Evolutionary conservation across 179 eudicot genomes (phyloP).

Genomic region (Corrigiola litoralis): DNA sequence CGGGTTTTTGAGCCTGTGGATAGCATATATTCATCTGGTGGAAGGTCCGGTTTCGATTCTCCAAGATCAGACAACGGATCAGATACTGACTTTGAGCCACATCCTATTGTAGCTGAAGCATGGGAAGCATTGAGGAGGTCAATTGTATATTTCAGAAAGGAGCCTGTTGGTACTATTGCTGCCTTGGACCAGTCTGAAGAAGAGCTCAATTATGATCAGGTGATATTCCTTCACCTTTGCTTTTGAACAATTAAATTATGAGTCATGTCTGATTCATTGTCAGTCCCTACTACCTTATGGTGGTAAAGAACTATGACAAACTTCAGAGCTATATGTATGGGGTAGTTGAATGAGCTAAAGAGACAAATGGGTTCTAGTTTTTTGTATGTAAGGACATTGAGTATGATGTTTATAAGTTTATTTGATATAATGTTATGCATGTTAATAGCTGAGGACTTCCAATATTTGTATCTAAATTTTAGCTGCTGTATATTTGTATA

Average conservation of each 20-base stretch:
- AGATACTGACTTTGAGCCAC: constrained; percentile 49
- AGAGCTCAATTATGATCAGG: constrained; percentile 86
- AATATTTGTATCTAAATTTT: too few species aligned
- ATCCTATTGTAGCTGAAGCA: constrained; percentile 67
- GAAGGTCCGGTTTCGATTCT: constrained; percentile 52
- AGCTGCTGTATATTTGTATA: too few species aligned
- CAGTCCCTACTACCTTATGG: neutral
- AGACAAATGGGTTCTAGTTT: too few species aligned
- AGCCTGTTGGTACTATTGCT: constrained; percentile 80
- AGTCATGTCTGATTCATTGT: neutral
- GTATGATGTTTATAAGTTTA: too few species aligned
- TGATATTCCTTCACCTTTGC: constrained; percentile 10
- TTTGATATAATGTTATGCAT: too few species aligned
- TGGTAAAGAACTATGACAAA: too few species aligned
- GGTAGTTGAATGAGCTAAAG: too few species aligned
- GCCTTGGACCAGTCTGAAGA: constrained; percentile 64
- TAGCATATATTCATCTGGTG: constrained; percentile 52
- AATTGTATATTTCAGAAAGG: constrained; percentile 57
- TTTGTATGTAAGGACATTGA: too few species aligned
- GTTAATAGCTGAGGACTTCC: too few species aligned
- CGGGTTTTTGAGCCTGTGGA: constrained; percentile 55
- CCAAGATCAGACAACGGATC: constrained; percentile 56
- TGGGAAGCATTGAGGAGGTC: constrained; percentile 83
- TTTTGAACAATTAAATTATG: neutral
- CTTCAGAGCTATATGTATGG: too few species aligned